Base-by-base conservation (phyloP, 1,139 yeast genomes). In the Debaryomycetaceae sp. region DNA sequence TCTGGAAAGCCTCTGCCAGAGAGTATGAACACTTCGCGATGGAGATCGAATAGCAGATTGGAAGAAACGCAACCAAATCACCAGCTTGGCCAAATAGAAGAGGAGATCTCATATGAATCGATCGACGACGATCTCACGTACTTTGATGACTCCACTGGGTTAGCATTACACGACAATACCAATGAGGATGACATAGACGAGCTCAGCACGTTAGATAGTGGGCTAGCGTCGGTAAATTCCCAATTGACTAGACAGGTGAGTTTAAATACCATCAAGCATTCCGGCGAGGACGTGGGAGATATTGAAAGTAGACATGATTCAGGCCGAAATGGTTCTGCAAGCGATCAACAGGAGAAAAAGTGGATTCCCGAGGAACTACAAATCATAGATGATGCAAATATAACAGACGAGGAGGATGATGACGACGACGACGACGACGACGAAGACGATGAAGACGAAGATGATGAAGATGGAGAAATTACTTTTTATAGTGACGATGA, bases 221-320 rank as follows among this genome's bases (percentile, higher is more conserved):
- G 11, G 2, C 7, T 22, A 22, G 26, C 7, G 4, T 3, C 11
- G 26, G 26, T 8, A 3, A 22, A 11, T 22, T 8, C 26, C 3
- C 26, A 8, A 22, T 22, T 22, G 26, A 22, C 26, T 3, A 8
- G 11, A 8, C 26, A 22, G 11, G 26, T 67, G 65, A 1, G 65
- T 63, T 1, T 62, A 66, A 0, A 59, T 61, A 1, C 50, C 40
- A 9, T 19, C 36, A 13, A 22, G 32, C 34, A 15, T 7, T 36
- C 34, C 8, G 42, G 35, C 4, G 41, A 48, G n/a, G 47, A 22
- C 11, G 11, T 41, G 18, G 41, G 44, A 13, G 46, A 40, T 14
- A 19, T 22, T 13, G 14, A 14, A 13, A 31, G 17, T n/a, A 36
- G 18, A 11, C 26, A 16, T 8, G 17, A 35, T 31, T 22, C 34